A percentile compares a stretch with the other conserved stretches of the same genome.
Evolutionary conservation across 1,284 basidiomycete species (phyloP).

Genomic region (Neotropicomus parvogracilis): DNA sequence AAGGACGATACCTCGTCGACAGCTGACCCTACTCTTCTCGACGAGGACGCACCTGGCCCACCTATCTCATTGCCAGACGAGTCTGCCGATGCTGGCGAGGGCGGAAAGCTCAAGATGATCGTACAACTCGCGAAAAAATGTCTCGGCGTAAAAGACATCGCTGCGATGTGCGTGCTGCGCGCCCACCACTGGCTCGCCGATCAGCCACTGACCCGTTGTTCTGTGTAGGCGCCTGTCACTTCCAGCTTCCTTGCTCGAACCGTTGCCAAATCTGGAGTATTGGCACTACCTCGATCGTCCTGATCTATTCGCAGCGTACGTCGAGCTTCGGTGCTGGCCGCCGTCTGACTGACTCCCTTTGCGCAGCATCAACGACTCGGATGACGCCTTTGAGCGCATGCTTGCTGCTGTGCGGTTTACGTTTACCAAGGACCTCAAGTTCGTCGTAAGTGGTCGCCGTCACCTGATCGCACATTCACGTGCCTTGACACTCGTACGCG

Average conservation of each 20-base stretch:
- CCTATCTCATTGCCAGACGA: slow-evolving; percentile 71
- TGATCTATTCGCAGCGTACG: slow-evolving; percentile 87
- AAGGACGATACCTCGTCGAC: no score
- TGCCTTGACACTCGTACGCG: slow-evolving; percentile 3
- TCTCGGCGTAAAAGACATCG: slow-evolving; percentile 87
- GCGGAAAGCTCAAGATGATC: slow-evolving; percentile 89
- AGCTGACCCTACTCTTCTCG: slow-evolving; percentile 20
- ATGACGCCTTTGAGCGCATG: slow-evolving; percentile 91
- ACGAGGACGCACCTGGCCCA: slow-evolving; percentile 56
- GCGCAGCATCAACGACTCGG: slow-evolving; percentile 83
- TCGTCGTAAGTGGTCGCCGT: slow-evolving; percentile 57
- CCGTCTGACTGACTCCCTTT: slow-evolving; percentile 2
- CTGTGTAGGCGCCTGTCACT: slow-evolving; percentile 77
- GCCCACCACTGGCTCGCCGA: slow-evolving; percentile 1
- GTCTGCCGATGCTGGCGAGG: slow-evolving; percentile 70
- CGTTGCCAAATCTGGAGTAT: slow-evolving; percentile 91
- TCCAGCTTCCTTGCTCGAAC: slow-evolving; percentile 86
- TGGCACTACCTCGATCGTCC: slow-evolving; percentile 95
- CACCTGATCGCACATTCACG: not conserved
- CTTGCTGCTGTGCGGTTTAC: slow-evolving; percentile 84
- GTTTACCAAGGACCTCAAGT: slow-evolving; percentile 95
- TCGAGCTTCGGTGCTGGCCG: slow-evolving; percentile 15
- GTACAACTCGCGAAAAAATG: slow-evolving; percentile 84
- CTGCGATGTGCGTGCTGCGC: slow-evolving; percentile 67
- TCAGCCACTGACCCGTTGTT: slow-evolving; percentile 7